phyloP scores from a whole-genome alignment of 306 rosid genomes.

The Casuarina equisetifolia region DNA sequence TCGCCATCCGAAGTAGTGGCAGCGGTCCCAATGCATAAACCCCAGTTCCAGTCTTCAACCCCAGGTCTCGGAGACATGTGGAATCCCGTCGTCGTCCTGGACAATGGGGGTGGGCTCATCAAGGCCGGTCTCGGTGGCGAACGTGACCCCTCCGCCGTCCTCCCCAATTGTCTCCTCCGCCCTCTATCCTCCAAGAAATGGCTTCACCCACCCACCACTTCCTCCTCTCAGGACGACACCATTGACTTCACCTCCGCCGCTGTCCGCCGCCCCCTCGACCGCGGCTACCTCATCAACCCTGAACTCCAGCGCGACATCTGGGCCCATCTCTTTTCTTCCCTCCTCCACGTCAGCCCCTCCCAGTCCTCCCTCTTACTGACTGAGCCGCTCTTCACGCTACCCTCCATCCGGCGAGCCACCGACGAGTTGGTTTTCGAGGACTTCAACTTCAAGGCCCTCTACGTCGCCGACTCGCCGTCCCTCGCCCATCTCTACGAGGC shows the following conservation, averaged over 20 bases:
- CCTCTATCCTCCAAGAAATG: conserved; percentile 77
- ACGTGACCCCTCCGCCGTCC: conserved; percentile 57
- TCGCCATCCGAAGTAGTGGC: no score
- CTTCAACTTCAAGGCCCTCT: conserved; percentile 67
- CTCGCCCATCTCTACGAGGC: conserved; percentile 85
- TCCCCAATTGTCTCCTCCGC: conserved; percentile 81
- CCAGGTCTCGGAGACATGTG: conserved; percentile 26
- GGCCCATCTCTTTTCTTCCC: conserved; percentile 75
- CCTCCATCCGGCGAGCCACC: conserved; percentile 74
- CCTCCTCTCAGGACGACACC: conserved; percentile 24
- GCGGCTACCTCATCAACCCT: conserved; percentile 84
- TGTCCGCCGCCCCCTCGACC: conserved; percentile 87
- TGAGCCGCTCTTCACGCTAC: conserved; percentile 81
- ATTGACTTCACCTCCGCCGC: conserved; percentile 88
- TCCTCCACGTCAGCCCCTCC: conserved; percentile 58
- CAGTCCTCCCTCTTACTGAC: conserved; percentile 78
- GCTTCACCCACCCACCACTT: conserved; percentile 60
- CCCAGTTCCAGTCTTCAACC: neutral
- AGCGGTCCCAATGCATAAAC: neutral
- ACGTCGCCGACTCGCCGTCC: conserved; percentile 70
- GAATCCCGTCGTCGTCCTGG: conserved; percentile 65
- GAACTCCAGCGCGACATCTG: conserved; percentile 95
- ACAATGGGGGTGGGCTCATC: conserved; percentile 92
- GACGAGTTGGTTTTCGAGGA: conserved; percentile 93
- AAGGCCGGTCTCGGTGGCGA: conserved; percentile 88